phyloP scores from a whole-genome alignment of 768 basidiomycete species.

The Xanthoconium stramineum region DNA sequence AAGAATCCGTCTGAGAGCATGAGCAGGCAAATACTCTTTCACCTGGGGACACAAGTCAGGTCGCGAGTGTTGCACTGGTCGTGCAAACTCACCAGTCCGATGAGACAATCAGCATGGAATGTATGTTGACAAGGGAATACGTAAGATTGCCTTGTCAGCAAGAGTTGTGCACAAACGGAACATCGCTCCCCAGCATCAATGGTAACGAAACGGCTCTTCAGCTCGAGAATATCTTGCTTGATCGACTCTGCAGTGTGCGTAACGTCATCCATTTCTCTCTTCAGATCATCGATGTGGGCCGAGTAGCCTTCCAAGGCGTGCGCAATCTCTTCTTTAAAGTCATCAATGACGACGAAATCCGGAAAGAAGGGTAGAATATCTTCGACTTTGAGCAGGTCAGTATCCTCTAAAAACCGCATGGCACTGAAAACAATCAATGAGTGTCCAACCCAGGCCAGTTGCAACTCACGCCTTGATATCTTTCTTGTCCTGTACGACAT shows the following conservation, averaged over 20 bases:
- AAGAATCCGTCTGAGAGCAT: slow-evolving; percentile 80
- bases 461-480: slow-evolving; percentile 91
- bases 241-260: slow-evolving; percentile 90
- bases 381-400: slow-evolving; percentile 93
- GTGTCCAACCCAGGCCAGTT: background rate
- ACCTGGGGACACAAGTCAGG: slow-evolving; percentile 49
- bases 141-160: slow-evolving; percentile 92
- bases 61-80: background rate
- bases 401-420: slow-evolving; percentile 94
- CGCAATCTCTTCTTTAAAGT: slow-evolving; percentile 99
- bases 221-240: slow-evolving; percentile 81
- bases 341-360: slow-evolving; percentile 98
- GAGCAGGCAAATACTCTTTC: slow-evolving; percentile 85
- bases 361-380: slow-evolving; percentile 99
- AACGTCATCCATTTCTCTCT: slow-evolving; percentile 95
- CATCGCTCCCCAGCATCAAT: slow-evolving; percentile 87
- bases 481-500: slow-evolving; percentile 96
- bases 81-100: slow-evolving; percentile 71
- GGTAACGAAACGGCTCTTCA: slow-evolving; percentile 89
- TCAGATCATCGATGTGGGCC: slow-evolving; percentile 83
- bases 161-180: slow-evolving; percentile 68
- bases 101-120: slow-evolving; percentile 97
- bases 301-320: slow-evolving; percentile 93
- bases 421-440: slow-evolving; percentile 52
- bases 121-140: slow-evolving; percentile 98